A percentile compares a stretch with the other conserved stretches of the same genome.
Evolutionary conservation across 176 grass and related monocot species (phyloP).

Genomic region (Avena eriantha): DNA sequence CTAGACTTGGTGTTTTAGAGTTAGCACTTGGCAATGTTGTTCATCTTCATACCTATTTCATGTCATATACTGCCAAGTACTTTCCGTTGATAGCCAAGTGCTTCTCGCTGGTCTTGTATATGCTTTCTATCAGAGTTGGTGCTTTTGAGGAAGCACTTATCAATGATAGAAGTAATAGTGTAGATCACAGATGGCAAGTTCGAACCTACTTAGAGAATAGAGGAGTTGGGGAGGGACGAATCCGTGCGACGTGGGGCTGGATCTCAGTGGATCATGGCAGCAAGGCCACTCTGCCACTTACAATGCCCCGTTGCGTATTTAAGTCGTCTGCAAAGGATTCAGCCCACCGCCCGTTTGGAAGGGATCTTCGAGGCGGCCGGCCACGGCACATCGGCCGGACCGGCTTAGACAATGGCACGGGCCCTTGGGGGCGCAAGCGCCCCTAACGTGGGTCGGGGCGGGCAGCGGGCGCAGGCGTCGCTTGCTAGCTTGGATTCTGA

Average conservation of each 20-base stretch:
- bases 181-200: too few species aligned
- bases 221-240: constrained; percentile 49
- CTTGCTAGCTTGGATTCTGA: too few species aligned
- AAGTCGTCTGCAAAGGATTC: constrained; percentile 80
- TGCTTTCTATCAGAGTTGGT: too few species aligned
- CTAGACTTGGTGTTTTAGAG: too few species aligned
- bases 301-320: constrained; percentile 71
- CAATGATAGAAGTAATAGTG: too few species aligned
- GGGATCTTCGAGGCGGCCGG: constrained; percentile 40
- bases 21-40: too few species aligned
- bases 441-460: constrained; percentile 29
- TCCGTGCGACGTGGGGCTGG: constrained; percentile 57
- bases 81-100: too few species aligned
- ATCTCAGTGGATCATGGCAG: constrained; percentile 75
- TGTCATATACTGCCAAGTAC: too few species aligned
- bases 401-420: constrained; percentile 22
- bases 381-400: not conserved
- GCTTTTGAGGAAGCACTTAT: too few species aligned
- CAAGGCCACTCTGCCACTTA: constrained; percentile 76
- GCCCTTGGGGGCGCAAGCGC: constrained; percentile 27
- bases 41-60: too few species aligned
- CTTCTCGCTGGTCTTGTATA: too few species aligned
- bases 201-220: too few species aligned
- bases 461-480: not conserved
- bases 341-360: constrained; percentile 45